Evolutionary conservation across 352 stramenopile species (phyloP).

Genomic region (Globisporangium paroecandrum): DNA sequence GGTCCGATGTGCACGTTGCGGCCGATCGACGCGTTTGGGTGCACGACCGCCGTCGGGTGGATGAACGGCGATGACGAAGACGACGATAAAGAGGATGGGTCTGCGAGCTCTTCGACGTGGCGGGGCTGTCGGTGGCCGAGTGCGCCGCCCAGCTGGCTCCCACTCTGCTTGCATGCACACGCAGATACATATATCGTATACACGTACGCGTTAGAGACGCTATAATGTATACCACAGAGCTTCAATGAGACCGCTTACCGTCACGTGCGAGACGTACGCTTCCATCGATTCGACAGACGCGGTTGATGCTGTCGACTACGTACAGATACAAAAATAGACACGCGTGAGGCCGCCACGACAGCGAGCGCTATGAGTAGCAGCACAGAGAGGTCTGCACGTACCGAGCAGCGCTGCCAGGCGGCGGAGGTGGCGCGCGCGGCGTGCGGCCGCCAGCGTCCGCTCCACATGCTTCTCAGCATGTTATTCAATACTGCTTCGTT

Average conservation of each 20-base stretch:
- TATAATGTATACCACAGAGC: too few species aligned
- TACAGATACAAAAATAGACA: neutral
- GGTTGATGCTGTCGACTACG: conserved; percentile 13
- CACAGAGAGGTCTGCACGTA: neutral
- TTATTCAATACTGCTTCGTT: neutral
- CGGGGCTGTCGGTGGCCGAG: conserved; percentile 8
- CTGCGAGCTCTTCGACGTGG: conserved; percentile 7
- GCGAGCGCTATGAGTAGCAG: too few species aligned
- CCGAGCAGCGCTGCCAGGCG: conserved; percentile 7
- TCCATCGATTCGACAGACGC: conserved; percentile 44
- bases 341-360: neutral
- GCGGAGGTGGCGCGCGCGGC: conserved; percentile 4
- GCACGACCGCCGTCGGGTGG: conserved; percentile 69
- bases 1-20: conserved; percentile 62
- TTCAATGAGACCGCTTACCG: conserved; percentile 9
- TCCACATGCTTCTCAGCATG: conserved; percentile 3
- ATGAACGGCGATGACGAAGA: conserved; percentile 23
- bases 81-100: neutral
- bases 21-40: conserved; percentile 54
- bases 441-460: conserved; percentile 7
- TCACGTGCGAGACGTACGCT: conserved; percentile 50
- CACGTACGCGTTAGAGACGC: neutral
- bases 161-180: conserved; percentile 1
- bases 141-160: conserved; percentile 1
- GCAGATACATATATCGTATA: neutral